These are phyloP conservation scores for Zygosaccharomyces pseudobailii DNA, from an alignment of 1,139 yeast genomes.

Conservation along the genomic window DNA sequence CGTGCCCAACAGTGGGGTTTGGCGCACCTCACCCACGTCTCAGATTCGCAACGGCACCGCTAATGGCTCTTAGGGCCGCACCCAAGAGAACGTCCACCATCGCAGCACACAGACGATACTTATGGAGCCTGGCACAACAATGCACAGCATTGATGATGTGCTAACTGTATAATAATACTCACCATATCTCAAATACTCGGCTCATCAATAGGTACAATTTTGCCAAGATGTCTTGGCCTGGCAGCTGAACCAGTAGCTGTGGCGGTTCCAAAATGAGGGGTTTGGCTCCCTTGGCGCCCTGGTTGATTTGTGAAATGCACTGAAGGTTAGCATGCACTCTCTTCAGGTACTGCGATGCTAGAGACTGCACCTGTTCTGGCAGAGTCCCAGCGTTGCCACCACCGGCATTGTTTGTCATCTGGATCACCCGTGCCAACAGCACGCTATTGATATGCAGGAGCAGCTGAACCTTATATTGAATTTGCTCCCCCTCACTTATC, in stretches of 20 bases:
- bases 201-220: conserved; percentile 32
- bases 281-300: conserved; percentile 26
- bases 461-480: conserved; percentile 33
- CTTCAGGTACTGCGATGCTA: conserved; percentile 29
- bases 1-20: too few relatives aligned
- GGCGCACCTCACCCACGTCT: too few relatives aligned
- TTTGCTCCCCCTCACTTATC: conserved; percentile 20
- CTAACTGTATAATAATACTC: not conserved
- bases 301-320: conserved; percentile 34
- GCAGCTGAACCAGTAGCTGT: conserved; percentile 21
- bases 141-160: not conserved
- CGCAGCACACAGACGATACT: not conserved
- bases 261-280: conserved; percentile 32
- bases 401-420: conserved; percentile 19
- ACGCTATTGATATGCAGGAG: conserved; percentile 34
- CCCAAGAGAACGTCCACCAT: too few relatives aligned
- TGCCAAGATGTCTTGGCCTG: conserved; percentile 29
- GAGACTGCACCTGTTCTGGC: conserved; percentile 18
- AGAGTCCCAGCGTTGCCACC: conserved; percentile 13
- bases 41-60: too few relatives aligned
- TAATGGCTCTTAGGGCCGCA: too few relatives aligned
- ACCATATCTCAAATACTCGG: conserved; percentile 34
- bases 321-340: conserved; percentile 35
- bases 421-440: conserved; percentile 27
- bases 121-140: not conserved